Evolutionary conservation across 148 eudicot genomes (phyloP).

Genomic region (Tetragonia tetragonoides): DNA sequence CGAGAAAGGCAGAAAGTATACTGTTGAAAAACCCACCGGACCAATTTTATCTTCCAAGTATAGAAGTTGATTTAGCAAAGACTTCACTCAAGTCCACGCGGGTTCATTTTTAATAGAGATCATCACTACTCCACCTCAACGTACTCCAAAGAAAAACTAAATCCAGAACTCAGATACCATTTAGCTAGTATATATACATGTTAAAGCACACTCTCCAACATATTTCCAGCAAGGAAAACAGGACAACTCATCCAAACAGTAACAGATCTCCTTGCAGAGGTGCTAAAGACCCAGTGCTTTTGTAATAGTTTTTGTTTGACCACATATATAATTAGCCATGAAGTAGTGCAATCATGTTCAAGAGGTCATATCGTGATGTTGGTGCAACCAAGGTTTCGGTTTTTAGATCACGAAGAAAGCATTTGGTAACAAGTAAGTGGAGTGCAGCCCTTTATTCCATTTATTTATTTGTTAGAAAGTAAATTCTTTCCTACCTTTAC

Average conservation of each 20-base stretch:
- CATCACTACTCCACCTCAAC: too few relatives aligned
- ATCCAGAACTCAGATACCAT: neutral
- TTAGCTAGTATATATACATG: too few relatives aligned
- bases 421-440: neutral
- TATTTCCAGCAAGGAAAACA: neutral
- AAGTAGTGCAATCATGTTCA: too few relatives aligned
- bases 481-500: neutral
- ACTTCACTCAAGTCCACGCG: too few relatives aligned
- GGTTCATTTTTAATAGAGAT: too few relatives aligned
- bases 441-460: neutral
- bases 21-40: neutral
- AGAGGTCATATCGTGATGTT: too few relatives aligned
- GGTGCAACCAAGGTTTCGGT: too few relatives aligned
- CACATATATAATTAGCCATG: too few relatives aligned
- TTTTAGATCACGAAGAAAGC: neutral
- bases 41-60: too few relatives aligned
- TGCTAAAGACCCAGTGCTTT: too few relatives aligned
- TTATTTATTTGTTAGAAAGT: neutral
- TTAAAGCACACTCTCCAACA: neutral
- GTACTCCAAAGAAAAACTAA: neutral
- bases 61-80: too few relatives aligned
- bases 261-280: neutral
- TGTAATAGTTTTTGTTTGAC: too few relatives aligned
- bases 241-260: neutral
- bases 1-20: neutral